A percentile compares a stretch with the other conserved stretches of the same genome.
These are phyloP conservation scores for Pestalotiopsis sp. DNA, from an alignment of 2,329 filamentous ascomycete genomes.

Conservation along the genomic window DNA sequence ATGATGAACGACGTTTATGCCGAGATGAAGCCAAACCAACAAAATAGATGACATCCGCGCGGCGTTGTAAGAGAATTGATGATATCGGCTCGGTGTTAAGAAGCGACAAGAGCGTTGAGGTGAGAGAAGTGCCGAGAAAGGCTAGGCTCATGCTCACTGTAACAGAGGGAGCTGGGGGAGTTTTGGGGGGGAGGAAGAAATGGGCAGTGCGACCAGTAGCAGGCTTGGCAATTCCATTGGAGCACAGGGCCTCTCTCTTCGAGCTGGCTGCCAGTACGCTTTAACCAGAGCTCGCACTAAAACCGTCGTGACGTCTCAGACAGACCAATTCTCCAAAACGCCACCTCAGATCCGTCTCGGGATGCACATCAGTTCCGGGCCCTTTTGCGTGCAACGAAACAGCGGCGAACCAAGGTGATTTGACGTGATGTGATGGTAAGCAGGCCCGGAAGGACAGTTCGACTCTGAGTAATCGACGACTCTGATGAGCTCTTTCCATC, in stretches of 20 bases:
- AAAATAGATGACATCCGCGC: too few species aligned
- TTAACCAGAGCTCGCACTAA: conserved; percentile 34
- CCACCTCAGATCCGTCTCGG: conserved; percentile 25
- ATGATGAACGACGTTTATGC: too few species aligned
- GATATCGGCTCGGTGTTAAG: too few species aligned
- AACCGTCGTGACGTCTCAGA: conserved; percentile 38
- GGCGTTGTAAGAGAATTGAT: too few species aligned
- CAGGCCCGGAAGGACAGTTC: not conserved
- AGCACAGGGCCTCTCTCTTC: not conserved
- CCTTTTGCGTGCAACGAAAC: not conserved
- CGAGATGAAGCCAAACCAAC: too few species aligned
- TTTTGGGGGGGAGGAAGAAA: too few species aligned
- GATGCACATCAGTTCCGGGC: conserved; percentile 19
- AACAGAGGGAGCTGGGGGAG: too few species aligned
- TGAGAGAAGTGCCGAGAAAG: too few species aligned
- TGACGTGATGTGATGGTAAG: not conserved
- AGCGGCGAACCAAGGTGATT: not conserved
- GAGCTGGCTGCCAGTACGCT: conserved; percentile 19
- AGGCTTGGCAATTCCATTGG: too few species aligned
- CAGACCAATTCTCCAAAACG: conserved; percentile 23
- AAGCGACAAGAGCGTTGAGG: too few species aligned
- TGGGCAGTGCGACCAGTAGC: too few species aligned
- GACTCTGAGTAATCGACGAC: not conserved
- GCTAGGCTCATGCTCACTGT: too few species aligned
- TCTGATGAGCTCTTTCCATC: not conserved